These are phyloP conservation scores for Pseudogymnoascus pannorum DNA, from an alignment of 2,329 filamentous ascomycete genomes.

Conservation along the genomic window DNA sequence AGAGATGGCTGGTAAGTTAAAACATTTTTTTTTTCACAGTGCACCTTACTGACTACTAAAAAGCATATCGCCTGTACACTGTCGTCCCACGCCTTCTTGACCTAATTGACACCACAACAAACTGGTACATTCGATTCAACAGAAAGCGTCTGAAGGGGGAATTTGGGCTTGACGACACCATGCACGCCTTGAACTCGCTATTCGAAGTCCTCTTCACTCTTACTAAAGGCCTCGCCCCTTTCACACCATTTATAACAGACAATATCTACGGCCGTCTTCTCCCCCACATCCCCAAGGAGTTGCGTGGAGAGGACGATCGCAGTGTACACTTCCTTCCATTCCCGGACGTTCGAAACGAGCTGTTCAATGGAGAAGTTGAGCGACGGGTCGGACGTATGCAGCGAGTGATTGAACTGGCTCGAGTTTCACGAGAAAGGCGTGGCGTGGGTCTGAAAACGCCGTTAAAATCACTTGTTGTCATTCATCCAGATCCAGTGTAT, in stretches of 20 bases:
- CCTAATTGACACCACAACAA: conserved; percentile 92
- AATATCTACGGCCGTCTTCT: conserved; percentile 84
- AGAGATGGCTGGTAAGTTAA: conserved; percentile 69
- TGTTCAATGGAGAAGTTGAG: conserved; percentile 83
- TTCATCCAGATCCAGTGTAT: conserved; percentile 76
- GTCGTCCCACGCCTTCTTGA: conserved; percentile 78
- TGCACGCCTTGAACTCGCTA: conserved; percentile 85
- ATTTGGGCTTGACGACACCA: conserved; percentile 75
- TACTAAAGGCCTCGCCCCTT: conserved; percentile 80
- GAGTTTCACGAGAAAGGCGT: conserved; percentile 78
- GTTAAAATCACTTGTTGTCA: conserved; percentile 79
- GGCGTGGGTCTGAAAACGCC: conserved; percentile 85
- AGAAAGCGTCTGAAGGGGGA: conserved; percentile 85
- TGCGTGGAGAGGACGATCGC: conserved; percentile 64
- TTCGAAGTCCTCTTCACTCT: conserved; percentile 91
- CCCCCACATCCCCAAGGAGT: conserved; percentile 68
- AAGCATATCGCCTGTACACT: conserved; percentile 74
- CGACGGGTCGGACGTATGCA: conserved; percentile 87
- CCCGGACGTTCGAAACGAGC: conserved; percentile 78
- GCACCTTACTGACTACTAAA: conserved; percentile 10
- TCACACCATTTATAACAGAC: conserved; percentile 92
- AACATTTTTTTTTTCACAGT: neutral
- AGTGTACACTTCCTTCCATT: conserved; percentile 91
- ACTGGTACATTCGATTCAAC: conserved; percentile 98
- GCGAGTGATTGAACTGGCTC: conserved; percentile 83